Evolutionary conservation across 2,329 filamentous ascomycete genomes (phyloP).

Genomic region (Trichoderma atrobrunneum): DNA sequence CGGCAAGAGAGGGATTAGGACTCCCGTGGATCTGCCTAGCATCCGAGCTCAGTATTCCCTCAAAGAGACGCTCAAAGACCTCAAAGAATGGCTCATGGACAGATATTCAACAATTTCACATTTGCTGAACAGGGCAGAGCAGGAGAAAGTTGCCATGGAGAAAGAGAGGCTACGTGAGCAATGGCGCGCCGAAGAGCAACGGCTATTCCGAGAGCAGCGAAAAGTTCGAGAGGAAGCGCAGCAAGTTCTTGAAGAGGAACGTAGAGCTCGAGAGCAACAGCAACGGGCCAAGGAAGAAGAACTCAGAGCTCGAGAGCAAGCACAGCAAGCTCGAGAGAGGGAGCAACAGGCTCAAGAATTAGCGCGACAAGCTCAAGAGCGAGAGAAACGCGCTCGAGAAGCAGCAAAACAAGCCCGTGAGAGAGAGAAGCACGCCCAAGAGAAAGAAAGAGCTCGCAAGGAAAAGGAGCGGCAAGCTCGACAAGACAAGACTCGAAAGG

Average conservation of each 20-base stretch:
- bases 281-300: neutral
- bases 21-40: neutral
- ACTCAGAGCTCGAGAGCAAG: neutral
- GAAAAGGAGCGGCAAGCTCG: neutral
- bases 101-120: neutral
- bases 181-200: neutral
- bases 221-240: neutral
- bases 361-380: neutral
- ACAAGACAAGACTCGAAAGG: neutral
- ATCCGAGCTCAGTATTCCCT: constrained; percentile 11
- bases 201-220: neutral
- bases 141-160: neutral
- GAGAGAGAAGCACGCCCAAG: neutral
- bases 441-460: neutral
- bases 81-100: constrained; percentile 9
- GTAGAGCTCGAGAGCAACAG: neutral
- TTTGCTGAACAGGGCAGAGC: neutral
- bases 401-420: neutral
- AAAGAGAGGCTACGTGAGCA: neutral
- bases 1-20: neutral
- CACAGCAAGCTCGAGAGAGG: neutral
- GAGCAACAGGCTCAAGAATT: neutral
- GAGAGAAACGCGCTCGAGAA: neutral
- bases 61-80: neutral
- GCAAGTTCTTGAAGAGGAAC: neutral